Evolutionary conservation across 2,329 filamentous ascomycete species (phyloP).

Genomic region (Paraconiothyrium sp.): DNA sequence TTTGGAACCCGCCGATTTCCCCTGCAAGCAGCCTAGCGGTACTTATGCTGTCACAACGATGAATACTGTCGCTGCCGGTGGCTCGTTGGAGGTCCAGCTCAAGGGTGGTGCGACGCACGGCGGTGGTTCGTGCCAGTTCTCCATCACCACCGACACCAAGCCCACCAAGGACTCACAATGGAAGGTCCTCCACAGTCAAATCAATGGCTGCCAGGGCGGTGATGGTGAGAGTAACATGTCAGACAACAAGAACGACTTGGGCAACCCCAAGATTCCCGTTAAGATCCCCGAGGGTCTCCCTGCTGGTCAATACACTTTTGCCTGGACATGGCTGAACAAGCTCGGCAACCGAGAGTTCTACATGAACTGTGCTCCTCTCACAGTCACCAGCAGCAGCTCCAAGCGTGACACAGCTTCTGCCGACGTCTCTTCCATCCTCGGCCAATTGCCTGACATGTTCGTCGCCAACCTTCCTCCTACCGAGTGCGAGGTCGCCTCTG

Average conservation of each 20-base stretch:
- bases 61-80: constrained; percentile 62
- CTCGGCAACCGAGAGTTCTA: constrained; percentile 95
- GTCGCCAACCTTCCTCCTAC: constrained; percentile 71
- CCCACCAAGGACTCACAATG: constrained; percentile 68
- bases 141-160: constrained; percentile 81
- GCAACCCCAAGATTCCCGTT: constrained; percentile 75
- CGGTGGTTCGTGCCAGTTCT: constrained; percentile 91
- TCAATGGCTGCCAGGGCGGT: constrained; percentile 78
- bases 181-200: constrained; percentile 89
- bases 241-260: constrained; percentile 41
- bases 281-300: constrained; percentile 75
- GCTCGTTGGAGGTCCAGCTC: constrained; percentile 54
- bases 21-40: constrained; percentile 75
- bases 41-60: constrained; percentile 66
- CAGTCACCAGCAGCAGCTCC: constrained; percentile 62
- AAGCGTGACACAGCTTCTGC: constrained; percentile 45
- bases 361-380: constrained; percentile 90
- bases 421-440: constrained; percentile 49
- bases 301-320: constrained; percentile 78
- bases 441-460: constrained; percentile 77
- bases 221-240: constrained; percentile 57
- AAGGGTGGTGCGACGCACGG: constrained; percentile 75
- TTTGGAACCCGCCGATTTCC: constrained; percentile 72
- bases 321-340: constrained; percentile 96
- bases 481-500: constrained; percentile 65